Evolutionary conservation across 2,329 filamentous ascomycete genomes (phyloP), one percentile per base, ranked within the genome.

Genomic region (Trichothecium sympodiale): DNA sequence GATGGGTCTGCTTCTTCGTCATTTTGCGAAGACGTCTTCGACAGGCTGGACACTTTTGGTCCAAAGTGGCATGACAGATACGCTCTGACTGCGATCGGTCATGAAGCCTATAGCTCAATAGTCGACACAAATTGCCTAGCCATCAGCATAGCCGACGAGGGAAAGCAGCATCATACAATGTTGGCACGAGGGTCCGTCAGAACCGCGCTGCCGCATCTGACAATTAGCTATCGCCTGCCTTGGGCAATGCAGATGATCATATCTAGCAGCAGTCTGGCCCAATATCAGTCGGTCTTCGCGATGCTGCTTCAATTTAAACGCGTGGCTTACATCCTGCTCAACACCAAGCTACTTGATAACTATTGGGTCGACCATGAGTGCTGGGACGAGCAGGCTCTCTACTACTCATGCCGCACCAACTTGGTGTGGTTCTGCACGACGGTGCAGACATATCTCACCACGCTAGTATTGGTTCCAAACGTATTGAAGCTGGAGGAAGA

Each of bases 1-100:
- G 78, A 95, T 46, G 83, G 86, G 2, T 71, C 76, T 1, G 61
- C 77, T 1, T 73, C 80, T 2, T 71, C 80, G 32, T 57, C 62
- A 0, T 80, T 94, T 45, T 73, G 80, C 10, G 67, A 69, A 17
- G 71, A 71, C 10, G 55, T 95, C 2, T 94, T 94, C 50, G 73
- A 79, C 37, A 77, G 81, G 33, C 70, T 95, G 31, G 83, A 91
- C 45, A 64, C 60, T 2, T 48, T 69, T 13, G 67, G 61, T 51
- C 56, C 50, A 5, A 61, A 60, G 26, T 95, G 87, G 88, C 79
- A 80, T 41, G 86, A 95, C 53, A 74, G 78, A 15, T 94, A 89
- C 49, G 69, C 82, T 1, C 62, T 95, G 18, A 91, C 83, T 0
- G 84, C 88, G 44, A 60, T 86, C 2, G 78, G 81, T 1, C 82